Base-by-base conservation (phyloP, 306 rosid species). In the Geum urbanum region DNA sequence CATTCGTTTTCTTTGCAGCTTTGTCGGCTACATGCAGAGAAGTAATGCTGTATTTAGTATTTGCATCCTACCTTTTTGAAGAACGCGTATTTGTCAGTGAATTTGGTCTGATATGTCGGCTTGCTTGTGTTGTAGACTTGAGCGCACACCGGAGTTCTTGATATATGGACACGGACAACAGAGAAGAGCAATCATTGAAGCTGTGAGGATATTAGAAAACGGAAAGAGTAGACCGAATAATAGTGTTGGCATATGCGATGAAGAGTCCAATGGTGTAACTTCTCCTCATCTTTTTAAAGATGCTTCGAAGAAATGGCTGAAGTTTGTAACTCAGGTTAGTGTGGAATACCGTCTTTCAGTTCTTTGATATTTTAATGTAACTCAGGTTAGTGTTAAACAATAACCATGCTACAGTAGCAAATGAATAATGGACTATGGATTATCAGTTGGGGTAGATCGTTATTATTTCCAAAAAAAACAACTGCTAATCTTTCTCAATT, bases 1-100 rank as follows among this genome's bases (percentile, higher is more conserved):
- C 98, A 94, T 84, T 94, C 98, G 37, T 94, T 90, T 87, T 94
- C 94, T 49, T 84, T 94, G 94, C 92, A 88, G 76, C 94, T 94
- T 59, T 94, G 97, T 81, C 96, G 98, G 56, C 77, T 75, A 54
- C 92, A 94, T 83, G 98, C 92, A 41, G 96, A 90, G 76, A 88
- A 87, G 96, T 94, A 89, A 27, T 70, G 87, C 52, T 24, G 14
- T 27, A 10, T 37, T 44, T 63, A 27, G 32, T 27, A 27, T 27
- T 46, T 57, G 24, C 13, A 57, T 2, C 13, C n/a, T 24, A n/a
- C n/a, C 4, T 19, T 53, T 72, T 61, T 12, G 12, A 51, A 24
- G 15, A 9, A 6, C 24, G 37, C 49, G 22, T 9, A 18, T 60
- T 2, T 47, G 8, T 46, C 45, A 27, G n/a, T 32, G 49, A 61